Base-by-base conservation (phyloP, 805 yeast species). In the Millerozyma miso region DNA sequence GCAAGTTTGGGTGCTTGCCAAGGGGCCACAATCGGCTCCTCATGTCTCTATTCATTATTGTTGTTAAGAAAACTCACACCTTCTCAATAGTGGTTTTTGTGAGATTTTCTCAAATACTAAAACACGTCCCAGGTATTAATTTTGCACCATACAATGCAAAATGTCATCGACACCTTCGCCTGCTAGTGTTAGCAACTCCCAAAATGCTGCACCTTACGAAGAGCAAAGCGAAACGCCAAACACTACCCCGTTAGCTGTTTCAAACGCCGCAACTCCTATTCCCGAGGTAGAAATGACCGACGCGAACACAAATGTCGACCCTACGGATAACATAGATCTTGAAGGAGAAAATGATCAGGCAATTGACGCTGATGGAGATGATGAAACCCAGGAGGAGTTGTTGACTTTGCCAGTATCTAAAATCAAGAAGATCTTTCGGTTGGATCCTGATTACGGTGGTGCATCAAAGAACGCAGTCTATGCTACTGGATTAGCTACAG, bases 401-500 rank as follows among this genome's bases (percentile, higher is more conserved):
- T 47, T 71, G 5, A 58, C 68, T 3, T 60, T 86, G 19, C 95
- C 93, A 4, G 63, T 85, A 33, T 69, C 87, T 2, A 77, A 85
- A 49, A 79, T 86, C 50, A 84, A 83, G 54, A 74, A 81, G 51
- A 81, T 86, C 41, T 75, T 86, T 58, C 85, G 83, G 53, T 74
- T 83, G 57, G 95, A 86, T 57, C 87, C 88, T 13, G 89, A 82
- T 32, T 83, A 83, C 50, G 62, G 73, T 4, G 76, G 82, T 1
- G 80, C 87, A 1, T 79, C 88, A 2, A 83, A 78, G 43, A 69
- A 81, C 20, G 88, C 91, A 0, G 86, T 83, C n/a, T 82, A 79
- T 56, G 76, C 88, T 13, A 70, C 86, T 4, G 88, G 87, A 2
- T 73, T 83, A n/a, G 89, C 93, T 6, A 80, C 91, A 0, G 93